These are phyloP conservation scores for Metrosideros polymorpha DNA, from an alignment of 441 rosid species.

Conservation along the genomic window DNA sequence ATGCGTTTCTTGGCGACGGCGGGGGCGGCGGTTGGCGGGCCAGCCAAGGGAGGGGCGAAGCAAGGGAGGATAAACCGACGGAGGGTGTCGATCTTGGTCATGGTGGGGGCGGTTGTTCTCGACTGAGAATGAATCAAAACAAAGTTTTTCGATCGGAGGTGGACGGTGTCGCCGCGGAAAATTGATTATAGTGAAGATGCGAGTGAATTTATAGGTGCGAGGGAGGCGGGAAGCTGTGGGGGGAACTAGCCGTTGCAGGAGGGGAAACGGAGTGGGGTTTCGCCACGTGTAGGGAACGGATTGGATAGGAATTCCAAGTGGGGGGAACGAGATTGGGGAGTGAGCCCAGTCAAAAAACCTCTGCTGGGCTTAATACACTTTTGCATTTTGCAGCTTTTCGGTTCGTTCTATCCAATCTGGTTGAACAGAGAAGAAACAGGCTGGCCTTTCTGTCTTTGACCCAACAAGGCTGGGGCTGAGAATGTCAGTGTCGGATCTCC, in stretches of 20 bases:
- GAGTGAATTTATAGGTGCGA: neutral
- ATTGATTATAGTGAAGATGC: neutral
- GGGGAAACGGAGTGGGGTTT: neutral
- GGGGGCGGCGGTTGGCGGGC: constrained; percentile 4
- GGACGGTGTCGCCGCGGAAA: neutral
- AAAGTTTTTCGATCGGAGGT: neutral
- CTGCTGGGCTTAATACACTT: neutral
- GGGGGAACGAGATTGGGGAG: neutral
- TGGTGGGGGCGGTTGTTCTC: neutral
- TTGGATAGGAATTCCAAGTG: neutral
- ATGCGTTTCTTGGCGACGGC: constrained; percentile 46
- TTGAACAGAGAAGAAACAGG: neutral
- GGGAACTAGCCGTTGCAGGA: neutral
- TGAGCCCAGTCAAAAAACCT: neutral
- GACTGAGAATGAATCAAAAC: neutral
- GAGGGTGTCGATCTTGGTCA: constrained; percentile 63
- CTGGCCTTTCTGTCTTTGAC: neutral
- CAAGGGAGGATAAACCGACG: constrained; percentile 72
- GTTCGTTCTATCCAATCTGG: neutral
- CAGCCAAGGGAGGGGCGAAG: constrained; percentile 29
- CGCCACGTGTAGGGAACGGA: neutral
- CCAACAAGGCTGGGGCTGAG: neutral
- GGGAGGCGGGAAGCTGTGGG: neutral
- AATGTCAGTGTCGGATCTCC: neutral
- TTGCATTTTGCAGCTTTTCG: neutral